Conservation (phyloP, 371 early-diverging fungal genomes). For the Mortierella sp. region DNA sequence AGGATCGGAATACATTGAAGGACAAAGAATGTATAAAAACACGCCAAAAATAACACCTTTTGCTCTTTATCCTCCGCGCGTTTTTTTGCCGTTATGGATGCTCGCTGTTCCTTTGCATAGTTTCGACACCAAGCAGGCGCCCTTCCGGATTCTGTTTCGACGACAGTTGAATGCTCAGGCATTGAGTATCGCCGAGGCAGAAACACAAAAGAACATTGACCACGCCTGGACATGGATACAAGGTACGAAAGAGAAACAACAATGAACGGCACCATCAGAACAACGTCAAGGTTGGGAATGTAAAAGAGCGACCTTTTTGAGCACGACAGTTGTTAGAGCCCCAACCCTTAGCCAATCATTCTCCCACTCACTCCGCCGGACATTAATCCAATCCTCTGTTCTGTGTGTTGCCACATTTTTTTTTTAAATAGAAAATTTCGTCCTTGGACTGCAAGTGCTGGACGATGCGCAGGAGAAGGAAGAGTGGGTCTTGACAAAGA, state of each 20-base stretch:
- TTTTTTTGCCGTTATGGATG: neutral
- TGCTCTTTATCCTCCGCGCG: neutral
- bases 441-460: conserved; percentile 76
- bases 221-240: conserved; percentile 93
- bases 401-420: neutral
- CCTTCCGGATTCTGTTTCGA: conserved; percentile 90
- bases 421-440: conserved; percentile 74
- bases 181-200: conserved; percentile 79
- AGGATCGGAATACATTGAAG: conserved; percentile 3
- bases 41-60: conserved; percentile 10
- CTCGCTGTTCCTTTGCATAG: conserved; percentile 37
- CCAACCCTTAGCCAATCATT: neutral
- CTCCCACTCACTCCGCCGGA: neutral
- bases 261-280: neutral
- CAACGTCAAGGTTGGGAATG: neutral
- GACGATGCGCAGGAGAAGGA: conserved; percentile 85
- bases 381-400: conserved; percentile 3
- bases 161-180: conserved; percentile 68
- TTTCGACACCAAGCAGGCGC: conserved; percentile 94
- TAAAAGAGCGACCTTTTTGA: neutral
- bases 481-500: conserved; percentile 89
- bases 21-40: neutral
- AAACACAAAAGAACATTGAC: conserved; percentile 85
- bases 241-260: conserved; percentile 59
- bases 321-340: neutral